Conservation (phyloP, 2,329 filamentous ascomycete genomes). For the Tolypocladium amazonense region DNA sequence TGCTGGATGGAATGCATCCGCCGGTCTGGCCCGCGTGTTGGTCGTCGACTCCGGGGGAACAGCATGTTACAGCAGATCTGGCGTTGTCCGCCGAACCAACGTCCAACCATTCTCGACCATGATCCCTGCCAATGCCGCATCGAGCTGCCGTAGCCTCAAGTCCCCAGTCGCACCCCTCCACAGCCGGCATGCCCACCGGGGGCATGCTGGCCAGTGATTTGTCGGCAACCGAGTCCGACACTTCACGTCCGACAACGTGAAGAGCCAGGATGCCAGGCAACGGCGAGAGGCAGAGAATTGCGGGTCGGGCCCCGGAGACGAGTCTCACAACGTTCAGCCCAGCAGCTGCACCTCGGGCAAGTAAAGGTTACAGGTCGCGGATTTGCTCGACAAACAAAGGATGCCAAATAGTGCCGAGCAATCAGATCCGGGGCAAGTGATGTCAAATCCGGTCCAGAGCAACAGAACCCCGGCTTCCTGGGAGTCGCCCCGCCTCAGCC, state of each 20-base stretch:
- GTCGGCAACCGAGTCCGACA: background rate
- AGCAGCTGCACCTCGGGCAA: background rate
- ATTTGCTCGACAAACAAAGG: background rate
- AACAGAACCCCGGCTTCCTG: background rate
- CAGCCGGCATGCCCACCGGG: background rate
- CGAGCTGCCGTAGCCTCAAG: background rate
- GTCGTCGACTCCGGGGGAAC: background rate
- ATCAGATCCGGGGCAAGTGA: background rate
- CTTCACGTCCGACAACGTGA: background rate
- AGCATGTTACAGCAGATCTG: background rate
- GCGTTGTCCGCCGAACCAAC: background rate
- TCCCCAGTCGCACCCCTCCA: background rate
- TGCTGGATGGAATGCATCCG: background rate
- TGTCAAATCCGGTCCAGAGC: background rate
- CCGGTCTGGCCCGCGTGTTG: background rate
- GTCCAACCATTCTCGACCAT: background rate
- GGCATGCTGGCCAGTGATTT: background rate
- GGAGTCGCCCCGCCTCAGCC: background rate
- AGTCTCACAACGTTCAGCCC: background rate
- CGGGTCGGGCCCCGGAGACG: background rate
- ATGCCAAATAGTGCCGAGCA: background rate
- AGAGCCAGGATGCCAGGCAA: background rate
- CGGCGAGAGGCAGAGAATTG: background rate
- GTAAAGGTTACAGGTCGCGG: background rate
- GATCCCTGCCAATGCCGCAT: background rate